Percentiles rank a stretch among this genome's conserved stretches.
Evolutionary conservation across 73 alveolate genomes (phyloP).

Genomic region (Stentor coeruleus): DNA sequence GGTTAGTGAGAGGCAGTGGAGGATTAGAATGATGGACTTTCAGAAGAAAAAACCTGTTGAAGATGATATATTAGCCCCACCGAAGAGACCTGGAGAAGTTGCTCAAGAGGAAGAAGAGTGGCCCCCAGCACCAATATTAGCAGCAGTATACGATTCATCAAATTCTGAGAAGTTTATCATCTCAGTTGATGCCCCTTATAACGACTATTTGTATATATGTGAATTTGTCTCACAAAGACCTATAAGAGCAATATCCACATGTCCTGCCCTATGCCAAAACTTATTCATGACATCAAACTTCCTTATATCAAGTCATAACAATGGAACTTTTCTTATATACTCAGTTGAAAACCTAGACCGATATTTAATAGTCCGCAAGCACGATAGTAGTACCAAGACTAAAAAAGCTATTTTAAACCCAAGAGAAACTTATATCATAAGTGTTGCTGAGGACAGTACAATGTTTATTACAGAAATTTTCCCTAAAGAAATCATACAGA

Average conservation of each 20-base stretch:
- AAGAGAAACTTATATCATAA: slow-evolving; percentile 51
- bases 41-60: slow-evolving; percentile 63
- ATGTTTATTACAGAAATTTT: slow-evolving; percentile 54
- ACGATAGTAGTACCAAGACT: slow-evolving; percentile 69
- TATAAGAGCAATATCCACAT: slow-evolving; percentile 53
- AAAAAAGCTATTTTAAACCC: slow-evolving; percentile 52
- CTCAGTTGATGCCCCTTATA: slow-evolving; percentile 63
- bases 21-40: slow-evolving; percentile 82
- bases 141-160: slow-evolving; percentile 33
- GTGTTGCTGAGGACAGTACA: slow-evolving; percentile 83
- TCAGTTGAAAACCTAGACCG: slow-evolving; percentile 43
- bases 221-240: slow-evolving; percentile 70
- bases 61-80: slow-evolving; percentile 62
- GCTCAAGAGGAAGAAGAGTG: slow-evolving; percentile 82
- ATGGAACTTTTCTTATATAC: slow-evolving; percentile 65
- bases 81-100: slow-evolving; percentile 69
- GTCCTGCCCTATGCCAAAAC: not conserved
- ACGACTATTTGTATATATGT: slow-evolving; percentile 66
- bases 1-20: slow-evolving; percentile 30
- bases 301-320: slow-evolving; percentile 42
- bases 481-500: slow-evolving; percentile 49
- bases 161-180: slow-evolving; percentile 52
- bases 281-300: not conserved
- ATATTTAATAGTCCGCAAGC: slow-evolving; percentile 54
- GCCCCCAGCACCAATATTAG: slow-evolving; percentile 77